A percentile compares a stretch with the other conserved stretches of the same genome.
Conservation (phyloP, 129 eudicot species). For the Helianthus annuus region DNA sequence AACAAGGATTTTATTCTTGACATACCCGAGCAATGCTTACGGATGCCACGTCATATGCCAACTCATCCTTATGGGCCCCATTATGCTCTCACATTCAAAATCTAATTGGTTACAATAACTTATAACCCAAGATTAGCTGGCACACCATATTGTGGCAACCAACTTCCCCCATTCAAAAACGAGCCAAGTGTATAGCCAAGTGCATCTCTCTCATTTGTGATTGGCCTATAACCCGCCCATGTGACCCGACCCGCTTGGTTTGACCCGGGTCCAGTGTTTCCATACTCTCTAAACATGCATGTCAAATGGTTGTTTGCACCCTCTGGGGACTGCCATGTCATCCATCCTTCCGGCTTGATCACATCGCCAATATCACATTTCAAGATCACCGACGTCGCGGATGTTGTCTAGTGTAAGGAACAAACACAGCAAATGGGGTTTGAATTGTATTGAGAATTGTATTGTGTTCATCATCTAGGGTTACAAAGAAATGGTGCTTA, state of each 20-base stretch:
- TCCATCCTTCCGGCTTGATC: constrained; percentile 59
- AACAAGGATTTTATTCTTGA: not conserved
- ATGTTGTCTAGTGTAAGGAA: too few relatives aligned
- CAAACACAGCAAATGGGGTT: too few relatives aligned
- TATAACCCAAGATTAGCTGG: constrained; percentile 37
- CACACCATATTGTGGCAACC: constrained; percentile 42
- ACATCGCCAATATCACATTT: constrained; percentile 46
- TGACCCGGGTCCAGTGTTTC: constrained; percentile 55
- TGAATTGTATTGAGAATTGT: too few relatives aligned
- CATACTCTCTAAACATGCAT: constrained; percentile 43
- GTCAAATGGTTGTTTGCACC: constrained; percentile 43
- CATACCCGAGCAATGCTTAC: not conserved
- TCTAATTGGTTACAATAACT: not conserved
- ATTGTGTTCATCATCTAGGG: too few relatives aligned
- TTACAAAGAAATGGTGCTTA: too few relatives aligned
- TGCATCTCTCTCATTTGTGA: constrained; percentile 26
- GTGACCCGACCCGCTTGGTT: constrained; percentile 30
- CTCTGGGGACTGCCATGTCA: constrained; percentile 34
- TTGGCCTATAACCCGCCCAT: constrained; percentile 27
- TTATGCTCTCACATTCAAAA: constrained; percentile 13
- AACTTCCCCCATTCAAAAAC: constrained; percentile 28
- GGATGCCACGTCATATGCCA: not conserved
- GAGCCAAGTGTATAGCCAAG: constrained; percentile 27
- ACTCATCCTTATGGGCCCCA: not conserved
- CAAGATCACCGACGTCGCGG: constrained; percentile 42